Evolutionary conservation across 2,329 filamentous ascomycete species (phyloP), one percentile per base, ranked within the genome.

Genomic region (Exophiala sp.): DNA sequence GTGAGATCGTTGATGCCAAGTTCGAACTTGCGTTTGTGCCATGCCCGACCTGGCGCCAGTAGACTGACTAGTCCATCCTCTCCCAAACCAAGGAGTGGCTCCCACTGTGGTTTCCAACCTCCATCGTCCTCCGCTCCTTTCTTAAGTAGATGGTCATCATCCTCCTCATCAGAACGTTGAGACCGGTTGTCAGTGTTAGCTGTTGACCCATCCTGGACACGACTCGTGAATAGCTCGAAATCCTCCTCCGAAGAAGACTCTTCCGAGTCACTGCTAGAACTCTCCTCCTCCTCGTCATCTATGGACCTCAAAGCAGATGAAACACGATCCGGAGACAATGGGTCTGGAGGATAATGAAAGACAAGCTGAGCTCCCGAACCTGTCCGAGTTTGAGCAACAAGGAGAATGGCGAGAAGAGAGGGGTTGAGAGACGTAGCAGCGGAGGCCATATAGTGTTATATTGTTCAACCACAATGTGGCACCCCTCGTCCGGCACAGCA

Each of bases 11-110:
- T 87, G 7, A 95, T 73, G 0, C 83, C 85, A 51, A 95, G 75
- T 65, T 95, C 86, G 62, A 95, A 95, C 19, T 82, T 79, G 59
- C 78, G 81, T 70, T 91, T 94, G 69, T 93, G 85, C 66, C 86
- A 88, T 7, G 83, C 79, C 10, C 81, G 76, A 27, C 58, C 58
- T 0, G 89, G 88, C 1, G 85, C 88, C 47, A 95, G 67, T 42
- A 95, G 77, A 57, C 85, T 88, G 61, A 88, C 87, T 53, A 95
- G 78, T 39, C 88, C 85, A 54, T 83, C 81, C n/a, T 83, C 83
- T 2, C 81, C 79, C 50, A 88, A 82, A 1, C 85, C 86, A 43
- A 86, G 78, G 14, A 93, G 76, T 44, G 81, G 79, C 64, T 91
- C 70, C 68, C 69, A 72, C 1, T 67, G 63, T 1, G 65, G 62